Base-by-base conservation (phyloP, 2,329 filamentous ascomycete species). In the Cryphonectria japonica region DNA sequence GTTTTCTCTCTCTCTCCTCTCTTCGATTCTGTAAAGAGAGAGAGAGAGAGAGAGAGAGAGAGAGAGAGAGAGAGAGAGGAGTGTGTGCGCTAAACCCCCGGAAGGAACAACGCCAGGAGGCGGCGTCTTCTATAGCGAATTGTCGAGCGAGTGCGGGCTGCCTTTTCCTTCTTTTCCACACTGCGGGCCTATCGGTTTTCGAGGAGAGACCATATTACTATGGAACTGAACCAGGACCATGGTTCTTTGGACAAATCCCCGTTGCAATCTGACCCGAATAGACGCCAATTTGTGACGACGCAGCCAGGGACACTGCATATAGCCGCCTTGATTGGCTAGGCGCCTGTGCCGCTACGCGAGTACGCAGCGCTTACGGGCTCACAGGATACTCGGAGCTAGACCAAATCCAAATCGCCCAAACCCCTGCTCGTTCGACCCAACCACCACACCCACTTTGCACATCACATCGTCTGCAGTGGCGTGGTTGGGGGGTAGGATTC, bases 271-370 rank as follows among this genome's bases (percentile, higher is more conserved):
- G 39, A 46, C 41, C 37, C 46, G 14, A 29, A 41, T 65, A 70
- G 70, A 65, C 70, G 70, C 68, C 68, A 66, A 50, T 50, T 72
- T 72, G 70, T 72, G 70, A 72, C 69, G 46, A 67, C 64, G 64
- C 50, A 46, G 60, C 64, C 50, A 39, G 70, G 63, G 67, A 52
- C 60, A 67, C 46, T 72, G 70, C 70, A 70, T 67, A 50, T 65
- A 32, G 59, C 65, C 39, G 70, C 43, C 60, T 22, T 72, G 70
- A 72, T 72, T 72, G 70, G 70, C 52, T 59, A 65, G 43, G 14
- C 65, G 69, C 60, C 61, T 54, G 69, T 67, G 66, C 69, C 65
- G 29, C 65, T 65, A 60, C 54, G 67, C 67, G 54, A 59, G 64
- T 37, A 68, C 68, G 46, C 68, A 65, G 70, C 70, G 70, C 70